Conservation (phyloP, 345 rosid genomes). For the Abelmoschus esculentus region DNA sequence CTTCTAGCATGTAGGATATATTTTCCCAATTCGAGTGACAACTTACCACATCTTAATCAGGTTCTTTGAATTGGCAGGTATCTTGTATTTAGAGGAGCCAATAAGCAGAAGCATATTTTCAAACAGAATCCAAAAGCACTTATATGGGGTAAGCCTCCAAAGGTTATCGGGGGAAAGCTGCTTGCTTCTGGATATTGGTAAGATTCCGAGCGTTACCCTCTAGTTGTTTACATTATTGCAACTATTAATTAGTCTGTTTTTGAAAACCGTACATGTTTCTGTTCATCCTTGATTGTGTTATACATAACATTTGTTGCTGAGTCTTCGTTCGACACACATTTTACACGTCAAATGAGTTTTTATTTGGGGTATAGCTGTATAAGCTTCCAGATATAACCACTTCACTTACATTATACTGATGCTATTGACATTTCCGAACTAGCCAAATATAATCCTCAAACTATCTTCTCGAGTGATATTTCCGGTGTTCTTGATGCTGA, state of each 20-base stretch:
- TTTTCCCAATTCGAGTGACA: background rate
- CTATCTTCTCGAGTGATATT: background rate
- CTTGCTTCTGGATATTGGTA: conserved; percentile 97
- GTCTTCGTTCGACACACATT: background rate
- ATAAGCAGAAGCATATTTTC: too few relatives aligned
- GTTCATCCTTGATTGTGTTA: background rate
- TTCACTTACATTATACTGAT: too few relatives aligned
- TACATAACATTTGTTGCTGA: background rate
- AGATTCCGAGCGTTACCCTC: conserved; percentile 7
- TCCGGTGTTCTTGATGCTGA: too few relatives aligned
- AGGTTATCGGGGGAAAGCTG: conserved; percentile 76
- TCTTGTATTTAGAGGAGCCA: too few relatives aligned
- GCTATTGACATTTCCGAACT: too few relatives aligned
- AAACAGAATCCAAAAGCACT: too few relatives aligned
- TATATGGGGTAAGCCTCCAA: conserved; percentile 53
- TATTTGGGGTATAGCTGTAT: background rate
- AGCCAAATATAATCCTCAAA: too few relatives aligned
- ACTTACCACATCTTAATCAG: conserved; percentile 2
- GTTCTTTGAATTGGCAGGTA: conserved; percentile 6
- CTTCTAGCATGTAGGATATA: background rate
- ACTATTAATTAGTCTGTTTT: background rate
- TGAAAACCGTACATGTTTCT: background rate
- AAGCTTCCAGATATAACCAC: background rate
- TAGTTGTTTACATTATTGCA: background rate
- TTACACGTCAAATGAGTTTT: too few relatives aligned